These are phyloP conservation scores for Tubosaeta brunneosetosa DNA, from an alignment of 768 basidiomycete species.

Conservation along the genomic window DNA sequence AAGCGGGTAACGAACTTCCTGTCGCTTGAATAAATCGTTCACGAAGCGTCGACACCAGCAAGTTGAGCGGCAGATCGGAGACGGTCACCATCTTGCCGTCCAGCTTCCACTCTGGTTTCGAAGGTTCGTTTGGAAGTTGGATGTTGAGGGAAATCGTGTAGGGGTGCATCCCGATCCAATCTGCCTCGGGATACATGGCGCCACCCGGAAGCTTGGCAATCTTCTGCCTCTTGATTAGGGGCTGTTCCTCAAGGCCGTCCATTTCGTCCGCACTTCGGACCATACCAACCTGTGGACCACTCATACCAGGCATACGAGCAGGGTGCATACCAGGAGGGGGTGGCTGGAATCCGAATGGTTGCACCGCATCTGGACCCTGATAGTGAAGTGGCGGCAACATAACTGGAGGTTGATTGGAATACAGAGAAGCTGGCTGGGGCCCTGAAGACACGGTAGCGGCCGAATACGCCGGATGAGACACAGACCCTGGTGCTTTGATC, in stretches of 20 bases:
- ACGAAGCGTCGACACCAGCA: constrained; percentile 83
- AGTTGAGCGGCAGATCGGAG: constrained; percentile 76
- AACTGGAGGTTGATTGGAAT: constrained; percentile 58
- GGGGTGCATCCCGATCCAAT: constrained; percentile 90
- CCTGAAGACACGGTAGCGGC: constrained; percentile 89
- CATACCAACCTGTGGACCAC: constrained; percentile 61
- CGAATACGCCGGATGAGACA: constrained; percentile 52
- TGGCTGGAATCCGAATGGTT: constrained; percentile 77
- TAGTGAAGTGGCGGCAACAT: constrained; percentile 86
- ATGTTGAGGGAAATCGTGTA: constrained; percentile 84
- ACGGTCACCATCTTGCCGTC: constrained; percentile 76
- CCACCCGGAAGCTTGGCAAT: constrained; percentile 85
- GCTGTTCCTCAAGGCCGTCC: constrained; percentile 65
- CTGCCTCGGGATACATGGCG: constrained; percentile 76
- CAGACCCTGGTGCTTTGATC: constrained; percentile 38
- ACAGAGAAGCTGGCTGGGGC: constrained; percentile 82
- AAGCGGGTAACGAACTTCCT: constrained; percentile 75
- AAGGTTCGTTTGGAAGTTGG: constrained; percentile 76
- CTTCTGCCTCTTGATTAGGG: constrained; percentile 83
- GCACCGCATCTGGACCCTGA: constrained; percentile 70
- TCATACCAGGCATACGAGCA: constrained; percentile 57
- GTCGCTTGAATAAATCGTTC: constrained; percentile 81
- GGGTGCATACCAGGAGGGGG: constrained; percentile 67
- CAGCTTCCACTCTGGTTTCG: constrained; percentile 91
- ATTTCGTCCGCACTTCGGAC: constrained; percentile 79